Base-by-base conservation (phyloP, 805 yeast species). In the Cyberlindnera maclurae region DNA sequence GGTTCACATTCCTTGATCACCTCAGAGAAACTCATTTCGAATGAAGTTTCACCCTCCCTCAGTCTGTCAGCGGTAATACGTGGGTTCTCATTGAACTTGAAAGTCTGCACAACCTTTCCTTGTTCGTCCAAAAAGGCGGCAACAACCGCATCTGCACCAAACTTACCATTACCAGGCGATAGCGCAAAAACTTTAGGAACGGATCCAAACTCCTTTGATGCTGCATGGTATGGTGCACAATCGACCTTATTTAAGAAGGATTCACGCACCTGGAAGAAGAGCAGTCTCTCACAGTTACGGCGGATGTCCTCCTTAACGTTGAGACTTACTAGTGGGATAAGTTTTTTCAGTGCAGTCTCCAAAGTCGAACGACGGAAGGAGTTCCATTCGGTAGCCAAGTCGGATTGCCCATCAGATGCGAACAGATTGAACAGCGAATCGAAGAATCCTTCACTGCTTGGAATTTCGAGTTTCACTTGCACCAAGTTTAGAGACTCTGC, bases 171-270 rank as follows among this genome's bases (percentile, higher is more conserved):
- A 51, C 98, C 98, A 50, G 83, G 78, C 0, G 95, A 75, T 24
- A 93, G 52, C 0, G 96, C 78, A 46, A 93, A 65, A 0, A 87
- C 90, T 45, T 83, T 79, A 15, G 98, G 96, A 38, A 78, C 70
- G 4, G 95, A 83, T 33, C 97, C 96, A 42, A 74, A 70, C 32
- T 77, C 84, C 47, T 71, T 81, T 5, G 84, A 82, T n/a, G 40
- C 41, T 5, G 97, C 96, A 49, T 83, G 79, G 60, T 67, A 89
- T 26, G 99, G 97, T 2, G 97, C 96, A 65, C 89, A 97, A 58
- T 90, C 93, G 27, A 93, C 70, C 52, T 79, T 82, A 16, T 73
- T 69, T 57, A 76, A 66, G 53, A 90, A 82, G 22, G 73, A 67
- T 31, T 73, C 70, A 49, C 97, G 79, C 27, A 90, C 76, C 42